These are phyloP conservation scores for Cryptococcus hybrid DNA, from an alignment of 1,284 basidiomycete species.

Conservation along the genomic window DNA sequence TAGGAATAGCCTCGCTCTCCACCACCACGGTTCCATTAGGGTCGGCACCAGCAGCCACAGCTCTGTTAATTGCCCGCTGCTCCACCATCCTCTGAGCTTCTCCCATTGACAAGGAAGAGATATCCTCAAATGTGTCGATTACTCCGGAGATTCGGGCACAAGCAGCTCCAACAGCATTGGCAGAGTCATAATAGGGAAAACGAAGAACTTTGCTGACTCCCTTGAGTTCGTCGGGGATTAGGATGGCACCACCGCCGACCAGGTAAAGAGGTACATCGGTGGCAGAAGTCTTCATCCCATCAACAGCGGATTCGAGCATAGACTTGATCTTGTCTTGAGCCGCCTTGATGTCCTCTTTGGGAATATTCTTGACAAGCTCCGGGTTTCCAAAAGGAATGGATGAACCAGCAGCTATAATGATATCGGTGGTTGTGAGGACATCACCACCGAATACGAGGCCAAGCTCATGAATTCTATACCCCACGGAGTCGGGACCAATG, in stretches of 20 bases:
- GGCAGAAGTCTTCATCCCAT: slow-evolving; percentile 60
- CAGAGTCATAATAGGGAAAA: slow-evolving; percentile 57
- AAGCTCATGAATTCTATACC: slow-evolving; percentile 56
- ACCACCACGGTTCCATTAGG: slow-evolving; percentile 52
- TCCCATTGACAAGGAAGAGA: slow-evolving; percentile 14
- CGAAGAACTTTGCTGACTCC: slow-evolving; percentile 57
- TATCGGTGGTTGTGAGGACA: slow-evolving; percentile 58
- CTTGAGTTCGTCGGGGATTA: slow-evolving; percentile 50
- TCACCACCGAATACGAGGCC: slow-evolving; percentile 57
- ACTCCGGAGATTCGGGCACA: slow-evolving; percentile 40
- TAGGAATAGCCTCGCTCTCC: slow-evolving; percentile 51
- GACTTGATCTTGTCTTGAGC: slow-evolving; percentile 51
- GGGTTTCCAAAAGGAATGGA: slow-evolving; percentile 28
- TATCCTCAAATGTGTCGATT: slow-evolving; percentile 42
- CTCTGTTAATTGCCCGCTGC: slow-evolving; percentile 52
- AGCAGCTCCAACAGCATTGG: slow-evolving; percentile 59
- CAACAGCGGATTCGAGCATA: slow-evolving; percentile 56
- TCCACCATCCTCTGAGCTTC: slow-evolving; percentile 50
- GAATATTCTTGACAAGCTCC: slow-evolving; percentile 39
- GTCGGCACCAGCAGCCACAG: slow-evolving; percentile 55
- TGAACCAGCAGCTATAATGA: slow-evolving; percentile 52
- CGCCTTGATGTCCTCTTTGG: slow-evolving; percentile 40
- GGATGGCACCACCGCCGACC: slow-evolving; percentile 39
- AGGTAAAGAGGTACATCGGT: slow-evolving; percentile 35
- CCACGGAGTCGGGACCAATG: slow-evolving; percentile 61